Conservation (phyloP, 768 basidiomycete genomes). For the Myochromella boudieri region DNA sequence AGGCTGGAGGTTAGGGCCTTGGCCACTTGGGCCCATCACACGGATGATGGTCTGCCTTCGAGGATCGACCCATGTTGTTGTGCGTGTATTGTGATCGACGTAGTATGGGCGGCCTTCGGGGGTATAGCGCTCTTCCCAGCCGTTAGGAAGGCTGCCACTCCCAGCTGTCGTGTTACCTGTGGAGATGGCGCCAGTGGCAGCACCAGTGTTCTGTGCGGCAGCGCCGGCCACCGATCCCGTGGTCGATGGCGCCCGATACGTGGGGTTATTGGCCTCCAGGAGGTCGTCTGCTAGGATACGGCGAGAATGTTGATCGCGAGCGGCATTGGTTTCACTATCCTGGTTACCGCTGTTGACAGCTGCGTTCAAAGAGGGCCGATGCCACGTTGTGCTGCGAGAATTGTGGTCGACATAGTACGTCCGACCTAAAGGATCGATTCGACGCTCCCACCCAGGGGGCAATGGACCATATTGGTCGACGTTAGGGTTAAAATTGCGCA, state of each 20-base stretch:
- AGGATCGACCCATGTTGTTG: slow-evolving; percentile 99
- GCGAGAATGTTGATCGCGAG: slow-evolving; percentile 83
- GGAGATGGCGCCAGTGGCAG: slow-evolving; percentile 37
- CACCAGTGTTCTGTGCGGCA: slow-evolving; percentile 22
- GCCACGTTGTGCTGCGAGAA: slow-evolving; percentile 97
- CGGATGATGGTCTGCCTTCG: slow-evolving; percentile 95
- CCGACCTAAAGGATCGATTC: slow-evolving; percentile 92
- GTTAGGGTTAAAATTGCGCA: slow-evolving; percentile 90
- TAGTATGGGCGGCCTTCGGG: slow-evolving; percentile 98
- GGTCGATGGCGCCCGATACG: slow-evolving; percentile 31
- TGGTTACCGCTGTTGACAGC: slow-evolving; percentile 70
- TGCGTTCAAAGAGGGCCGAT: slow-evolving; percentile 80
- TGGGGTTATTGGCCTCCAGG: slow-evolving; percentile 65
- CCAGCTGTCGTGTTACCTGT: slow-evolving; percentile 62
- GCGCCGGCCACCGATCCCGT: slow-evolving; percentile 12
- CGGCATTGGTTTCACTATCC: slow-evolving; percentile 79
- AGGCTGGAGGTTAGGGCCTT: slow-evolving; percentile 84
- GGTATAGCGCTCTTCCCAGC: slow-evolving; percentile 99
- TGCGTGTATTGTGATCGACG: slow-evolving; percentile 98
- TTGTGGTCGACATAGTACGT: slow-evolving; percentile 99
- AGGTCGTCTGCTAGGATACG: slow-evolving; percentile 85
- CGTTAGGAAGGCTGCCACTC: slow-evolving; percentile 86
- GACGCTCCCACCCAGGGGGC: slow-evolving; percentile 93
- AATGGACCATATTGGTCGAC: slow-evolving; percentile 93
- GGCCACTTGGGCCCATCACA: slow-evolving; percentile 93